phyloP scores from a whole-genome alignment of 192 early-diverging fungal species.

The Umbelopsis ramanniana region DNA sequence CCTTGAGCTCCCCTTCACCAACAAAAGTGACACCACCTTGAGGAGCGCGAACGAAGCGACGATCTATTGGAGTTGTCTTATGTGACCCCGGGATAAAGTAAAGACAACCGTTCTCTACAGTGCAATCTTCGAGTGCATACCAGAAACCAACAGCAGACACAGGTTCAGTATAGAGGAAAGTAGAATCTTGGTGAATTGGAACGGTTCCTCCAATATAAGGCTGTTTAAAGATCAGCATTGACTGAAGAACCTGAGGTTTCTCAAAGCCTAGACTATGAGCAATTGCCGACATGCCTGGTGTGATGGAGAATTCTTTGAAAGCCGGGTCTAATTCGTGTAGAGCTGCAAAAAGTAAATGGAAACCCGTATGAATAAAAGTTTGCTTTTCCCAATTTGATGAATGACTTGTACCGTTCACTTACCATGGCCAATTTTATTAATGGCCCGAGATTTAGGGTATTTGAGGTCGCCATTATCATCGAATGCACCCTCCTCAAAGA shows the following conservation, averaged over 20 bases:
- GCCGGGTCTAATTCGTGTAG: slow-evolving; percentile 82
- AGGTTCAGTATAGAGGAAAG: slow-evolving; percentile 90
- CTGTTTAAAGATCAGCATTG: slow-evolving; percentile 88
- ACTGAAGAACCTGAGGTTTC: slow-evolving; percentile 81
- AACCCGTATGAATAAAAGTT: background rate
- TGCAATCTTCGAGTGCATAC: slow-evolving; percentile 95
- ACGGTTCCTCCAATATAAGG: slow-evolving; percentile 69
- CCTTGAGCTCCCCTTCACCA: slow-evolving; percentile 45
- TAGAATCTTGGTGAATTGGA: slow-evolving; percentile 88
- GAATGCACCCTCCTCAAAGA: slow-evolving; percentile 88
- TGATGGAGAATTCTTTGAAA: slow-evolving; percentile 71
- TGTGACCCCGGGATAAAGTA: slow-evolving; percentile 85
- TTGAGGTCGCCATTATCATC: slow-evolving; percentile 64
- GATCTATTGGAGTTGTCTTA: slow-evolving; percentile 52
- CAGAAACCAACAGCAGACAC: slow-evolving; percentile 85
- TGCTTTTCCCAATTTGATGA: background rate
- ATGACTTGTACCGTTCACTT: background rate
- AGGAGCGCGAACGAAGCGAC: slow-evolving; percentile 67
- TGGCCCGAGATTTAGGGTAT: slow-evolving; percentile 63
- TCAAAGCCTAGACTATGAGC: slow-evolving; percentile 64
- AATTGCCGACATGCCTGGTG: slow-evolving; percentile 54
- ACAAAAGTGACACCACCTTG: slow-evolving; percentile 65
- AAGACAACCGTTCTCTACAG: slow-evolving; percentile 83
- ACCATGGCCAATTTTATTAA: slow-evolving; percentile 95
- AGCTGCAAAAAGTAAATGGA: slow-evolving; percentile 33